Conservation (phyloP, 169 alveolate species). For the Plasmodium knowlesi region DNA sequence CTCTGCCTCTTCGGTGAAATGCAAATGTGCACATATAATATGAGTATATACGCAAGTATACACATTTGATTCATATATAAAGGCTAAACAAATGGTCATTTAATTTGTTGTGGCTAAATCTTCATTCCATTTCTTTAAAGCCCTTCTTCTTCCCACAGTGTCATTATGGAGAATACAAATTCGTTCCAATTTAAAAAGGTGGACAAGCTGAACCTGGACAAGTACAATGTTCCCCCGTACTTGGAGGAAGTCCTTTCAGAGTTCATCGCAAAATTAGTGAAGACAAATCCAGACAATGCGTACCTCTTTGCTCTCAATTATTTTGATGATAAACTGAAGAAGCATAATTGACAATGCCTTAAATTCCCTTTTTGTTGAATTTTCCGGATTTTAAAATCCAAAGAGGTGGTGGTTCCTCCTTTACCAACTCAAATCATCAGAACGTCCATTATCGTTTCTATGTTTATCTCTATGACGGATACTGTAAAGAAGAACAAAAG, state of each 20-base stretch:
- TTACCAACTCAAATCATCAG: conserved; percentile 6
- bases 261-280: conserved; percentile 39
- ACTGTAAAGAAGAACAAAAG: background rate
- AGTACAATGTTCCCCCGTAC: conserved; percentile 27
- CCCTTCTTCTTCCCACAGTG: background rate
- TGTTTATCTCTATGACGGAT: conserved; percentile 44
- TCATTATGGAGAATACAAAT: conserved; percentile 19
- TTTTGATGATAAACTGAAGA: conserved; percentile 42
- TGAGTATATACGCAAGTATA: background rate
- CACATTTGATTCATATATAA: background rate
- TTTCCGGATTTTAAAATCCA: background rate
- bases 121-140: background rate
- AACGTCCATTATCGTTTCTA: conserved; percentile 24
- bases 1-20: background rate
- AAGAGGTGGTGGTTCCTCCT: background rate
- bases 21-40: background rate
- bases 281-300: conserved; percentile 33
- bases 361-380: background rate
- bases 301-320: conserved; percentile 46
- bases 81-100: background rate
- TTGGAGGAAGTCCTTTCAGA: conserved; percentile 68
- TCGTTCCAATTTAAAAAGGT: conserved; percentile 39
- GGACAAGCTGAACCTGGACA: conserved; percentile 43
- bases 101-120: background rate
- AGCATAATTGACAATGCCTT: background rate